Evolutionary conservation across 1,284 basidiomycete genomes (phyloP).

Genomic region (Lignosus rhinocerotis): DNA sequence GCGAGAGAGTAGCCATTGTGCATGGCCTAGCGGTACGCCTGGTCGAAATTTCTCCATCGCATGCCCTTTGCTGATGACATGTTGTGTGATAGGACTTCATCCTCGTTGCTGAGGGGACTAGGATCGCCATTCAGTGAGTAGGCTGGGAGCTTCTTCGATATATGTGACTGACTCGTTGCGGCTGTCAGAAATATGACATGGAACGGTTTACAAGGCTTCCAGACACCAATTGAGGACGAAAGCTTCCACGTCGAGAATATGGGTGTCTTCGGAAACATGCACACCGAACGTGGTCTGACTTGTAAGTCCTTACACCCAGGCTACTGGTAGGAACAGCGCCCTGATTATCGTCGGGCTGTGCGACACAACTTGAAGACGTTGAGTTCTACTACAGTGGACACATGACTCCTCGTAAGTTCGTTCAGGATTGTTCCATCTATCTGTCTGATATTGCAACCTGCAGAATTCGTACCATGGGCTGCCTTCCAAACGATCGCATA

Average conservation of each 20-base stretch:
- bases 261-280: constrained; percentile 38
- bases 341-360: not conserved
- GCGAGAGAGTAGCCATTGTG: constrained; percentile 39
- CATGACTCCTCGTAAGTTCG: constrained; percentile 55
- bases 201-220: constrained; percentile 42
- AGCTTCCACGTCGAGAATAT: constrained; percentile 38
- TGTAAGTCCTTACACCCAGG: constrained; percentile 27
- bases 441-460: not conserved
- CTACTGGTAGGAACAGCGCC: not conserved
- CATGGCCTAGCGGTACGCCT: constrained; percentile 27
- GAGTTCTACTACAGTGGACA: constrained; percentile 59
- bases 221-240: constrained; percentile 38
- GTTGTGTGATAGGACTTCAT: constrained; percentile 46
- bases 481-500: constrained; percentile 51
- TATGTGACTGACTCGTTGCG: not conserved
- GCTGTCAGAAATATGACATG: constrained; percentile 41
- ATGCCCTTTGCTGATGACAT: not conserved
- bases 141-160: not conserved
- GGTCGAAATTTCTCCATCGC: not conserved
- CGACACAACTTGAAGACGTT: constrained; percentile 38
- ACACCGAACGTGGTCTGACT: constrained; percentile 38
- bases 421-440: not conserved
- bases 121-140: constrained; percentile 59
- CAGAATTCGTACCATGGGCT: constrained; percentile 62
- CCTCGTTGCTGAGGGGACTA: constrained; percentile 55